Conservation (phyloP, 768 basidiomycete genomes). For the Chalciporus sphaerocephalus region DNA sequence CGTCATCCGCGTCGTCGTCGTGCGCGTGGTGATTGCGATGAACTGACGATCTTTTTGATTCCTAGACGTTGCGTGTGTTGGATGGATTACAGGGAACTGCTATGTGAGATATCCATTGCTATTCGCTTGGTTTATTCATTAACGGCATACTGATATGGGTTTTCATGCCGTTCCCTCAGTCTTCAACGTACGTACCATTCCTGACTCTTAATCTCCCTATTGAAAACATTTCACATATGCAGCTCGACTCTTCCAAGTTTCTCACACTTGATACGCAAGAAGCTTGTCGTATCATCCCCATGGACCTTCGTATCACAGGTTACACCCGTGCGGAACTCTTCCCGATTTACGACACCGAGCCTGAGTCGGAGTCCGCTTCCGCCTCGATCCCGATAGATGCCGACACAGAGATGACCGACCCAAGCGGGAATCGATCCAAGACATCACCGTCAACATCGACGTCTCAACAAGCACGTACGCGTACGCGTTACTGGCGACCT, state of each 20-base stretch:
- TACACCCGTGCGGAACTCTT: slow-evolving; percentile 31
- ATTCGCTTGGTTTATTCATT: no score
- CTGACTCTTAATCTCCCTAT: background rate
- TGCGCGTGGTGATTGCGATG: background rate
- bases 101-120: no score
- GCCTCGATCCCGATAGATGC: background rate
- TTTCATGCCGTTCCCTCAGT: slow-evolving; percentile 8
- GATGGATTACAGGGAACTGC: slow-evolving; percentile 45
- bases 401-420: background rate
- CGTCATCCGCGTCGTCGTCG: background rate
- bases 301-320: slow-evolving; percentile 41
- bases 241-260: slow-evolving; percentile 31
- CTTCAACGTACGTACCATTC: slow-evolving; percentile 18
- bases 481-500: slow-evolving; percentile 26
- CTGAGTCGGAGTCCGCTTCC: background rate
- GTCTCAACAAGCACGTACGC: slow-evolving; percentile 16
- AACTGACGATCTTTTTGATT: slow-evolving; percentile 6
- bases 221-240: background rate
- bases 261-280: slow-evolving; percentile 34
- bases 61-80: slow-evolving; percentile 53
- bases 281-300: slow-evolving; percentile 50
- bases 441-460: slow-evolving; percentile 6
- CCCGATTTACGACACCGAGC: slow-evolving; percentile 14
- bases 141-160: background rate
- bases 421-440: background rate